Evolutionary conservation across 176 grass and related monocot species (phyloP).

Genomic region (Juncus inflexus): DNA sequence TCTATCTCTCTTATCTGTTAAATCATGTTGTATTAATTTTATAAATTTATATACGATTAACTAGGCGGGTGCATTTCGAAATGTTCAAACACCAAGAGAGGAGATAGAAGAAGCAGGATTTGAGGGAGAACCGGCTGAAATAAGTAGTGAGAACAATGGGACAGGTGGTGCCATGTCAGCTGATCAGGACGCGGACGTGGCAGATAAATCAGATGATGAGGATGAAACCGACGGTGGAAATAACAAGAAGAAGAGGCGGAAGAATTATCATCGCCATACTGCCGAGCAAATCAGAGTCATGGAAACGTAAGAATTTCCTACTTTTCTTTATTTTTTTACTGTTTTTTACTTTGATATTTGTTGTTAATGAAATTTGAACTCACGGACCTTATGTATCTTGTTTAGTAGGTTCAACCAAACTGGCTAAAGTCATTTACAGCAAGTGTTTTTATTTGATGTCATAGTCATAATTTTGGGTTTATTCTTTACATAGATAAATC

Average conservation of each 20-base stretch:
- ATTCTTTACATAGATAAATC: no score
- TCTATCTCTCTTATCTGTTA: neutral
- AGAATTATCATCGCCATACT: slow-evolving; percentile 69
- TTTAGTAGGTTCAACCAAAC: no score
- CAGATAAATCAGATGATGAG: slow-evolving; percentile 35
- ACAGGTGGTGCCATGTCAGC: slow-evolving; percentile 25
- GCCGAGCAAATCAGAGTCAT: slow-evolving; percentile 57
- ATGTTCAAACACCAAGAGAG: slow-evolving; percentile 28
- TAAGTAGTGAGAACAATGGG: slow-evolving; percentile 55
- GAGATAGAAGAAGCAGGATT: slow-evolving; percentile 9
- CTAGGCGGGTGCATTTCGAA: slow-evolving; percentile 64
- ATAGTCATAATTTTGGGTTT: no score
- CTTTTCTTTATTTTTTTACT: no score
- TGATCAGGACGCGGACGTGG: slow-evolving; percentile 15
- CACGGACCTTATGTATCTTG: no score
- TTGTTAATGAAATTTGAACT: neutral
- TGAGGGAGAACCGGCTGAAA: slow-evolving; percentile 22
- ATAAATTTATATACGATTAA: slow-evolving; percentile 8
- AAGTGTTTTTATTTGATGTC: no score
- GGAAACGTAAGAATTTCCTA: slow-evolving; percentile 64
- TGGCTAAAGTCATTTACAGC: no score
- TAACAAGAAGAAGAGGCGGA: slow-evolving; percentile 49
- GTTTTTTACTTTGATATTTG: no score
- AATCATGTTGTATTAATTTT: neutral
- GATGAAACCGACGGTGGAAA: slow-evolving; percentile 21